Percentiles rank a stretch among this genome's conserved stretches.
Conservation (phyloP, 2,329 filamentous ascomycete genomes). For the Verticillium longisporum region DNA sequence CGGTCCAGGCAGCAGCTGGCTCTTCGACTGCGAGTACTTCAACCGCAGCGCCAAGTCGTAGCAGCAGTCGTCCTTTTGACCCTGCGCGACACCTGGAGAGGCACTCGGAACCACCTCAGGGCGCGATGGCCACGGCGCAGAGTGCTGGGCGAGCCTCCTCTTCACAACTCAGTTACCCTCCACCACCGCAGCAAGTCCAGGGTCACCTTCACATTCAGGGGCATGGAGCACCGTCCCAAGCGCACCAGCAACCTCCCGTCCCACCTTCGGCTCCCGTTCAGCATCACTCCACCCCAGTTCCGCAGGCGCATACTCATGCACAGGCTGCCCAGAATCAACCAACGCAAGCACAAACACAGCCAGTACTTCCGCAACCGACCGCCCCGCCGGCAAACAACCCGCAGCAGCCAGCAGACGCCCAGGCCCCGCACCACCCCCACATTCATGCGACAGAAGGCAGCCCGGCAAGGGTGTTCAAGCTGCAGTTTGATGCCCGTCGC, state of each 20-base stretch:
- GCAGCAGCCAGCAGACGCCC: slow-evolving; percentile 13
- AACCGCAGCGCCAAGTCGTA: background rate
- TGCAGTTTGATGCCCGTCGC: slow-evolving; percentile 89
- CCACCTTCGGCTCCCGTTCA: slow-evolving; percentile 9
- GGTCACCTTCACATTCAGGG: slow-evolving; percentile 8
- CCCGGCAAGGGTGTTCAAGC: slow-evolving; percentile 74
- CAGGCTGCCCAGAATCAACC: background rate
- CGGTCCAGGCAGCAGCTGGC: background rate
- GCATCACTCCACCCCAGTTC: slow-evolving; percentile 8
- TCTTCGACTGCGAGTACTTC: background rate
- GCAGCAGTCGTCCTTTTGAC: background rate
- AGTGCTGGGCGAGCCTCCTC: background rate
- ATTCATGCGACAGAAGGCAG: slow-evolving; percentile 38
- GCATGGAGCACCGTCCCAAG: background rate
- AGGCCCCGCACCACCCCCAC: slow-evolving; percentile 33
- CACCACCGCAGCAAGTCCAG: slow-evolving; percentile 1
- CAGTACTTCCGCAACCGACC: slow-evolving; percentile 1
- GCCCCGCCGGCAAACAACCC: slow-evolving; percentile 1
- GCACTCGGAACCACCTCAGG: background rate
- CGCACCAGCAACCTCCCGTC: background rate
- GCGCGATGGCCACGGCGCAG: background rate
- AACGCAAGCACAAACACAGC: slow-evolving; percentile 2
- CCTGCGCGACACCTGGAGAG: background rate
- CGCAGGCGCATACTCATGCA: background rate
- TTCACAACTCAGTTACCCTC: background rate